A percentile compares a stretch with the other conserved stretches of the same genome.
phyloP scores from a whole-genome alignment of 805 yeast genomes.

The Metschnikowia cerradonensis region DNA sequence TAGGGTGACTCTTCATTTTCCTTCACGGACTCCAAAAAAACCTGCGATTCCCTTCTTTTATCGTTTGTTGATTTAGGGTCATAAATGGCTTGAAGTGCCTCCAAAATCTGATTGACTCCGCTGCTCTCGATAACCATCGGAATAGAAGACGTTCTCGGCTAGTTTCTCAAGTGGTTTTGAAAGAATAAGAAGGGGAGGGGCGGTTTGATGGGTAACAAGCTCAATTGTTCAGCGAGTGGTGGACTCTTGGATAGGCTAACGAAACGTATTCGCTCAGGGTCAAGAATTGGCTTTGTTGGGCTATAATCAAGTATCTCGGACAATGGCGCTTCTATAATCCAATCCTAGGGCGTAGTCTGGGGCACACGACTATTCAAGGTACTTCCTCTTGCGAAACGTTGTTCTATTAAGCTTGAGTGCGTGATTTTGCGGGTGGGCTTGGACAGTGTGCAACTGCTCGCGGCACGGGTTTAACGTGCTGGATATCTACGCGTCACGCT shows the following conservation, averaged over 20 bases:
- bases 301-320: not conserved
- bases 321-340: not conserved
- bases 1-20: slow-evolving; percentile 77
- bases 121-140: slow-evolving; percentile 51
- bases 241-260: not conserved
- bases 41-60: slow-evolving; percentile 52
- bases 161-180: not conserved
- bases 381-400: not conserved
- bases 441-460: slow-evolving; percentile 2
- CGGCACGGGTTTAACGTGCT: slow-evolving; percentile 4
- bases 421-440: slow-evolving; percentile 5
- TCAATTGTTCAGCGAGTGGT: not conserved
- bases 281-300: not conserved
- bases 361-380: not conserved
- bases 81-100: slow-evolving; percentile 74
- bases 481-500: not conserved
- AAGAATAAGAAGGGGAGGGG: not conserved
- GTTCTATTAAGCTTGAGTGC: not conserved
- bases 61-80: slow-evolving; percentile 59
- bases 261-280: not conserved
- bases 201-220: not conserved
- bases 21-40: slow-evolving; percentile 71
- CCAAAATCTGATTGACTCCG: slow-evolving; percentile 70
- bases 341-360: not conserved
- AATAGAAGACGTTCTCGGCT: no score